phyloP scores from a whole-genome alignment of 768 basidiomycete genomes.

The Tulasnella sp. region DNA sequence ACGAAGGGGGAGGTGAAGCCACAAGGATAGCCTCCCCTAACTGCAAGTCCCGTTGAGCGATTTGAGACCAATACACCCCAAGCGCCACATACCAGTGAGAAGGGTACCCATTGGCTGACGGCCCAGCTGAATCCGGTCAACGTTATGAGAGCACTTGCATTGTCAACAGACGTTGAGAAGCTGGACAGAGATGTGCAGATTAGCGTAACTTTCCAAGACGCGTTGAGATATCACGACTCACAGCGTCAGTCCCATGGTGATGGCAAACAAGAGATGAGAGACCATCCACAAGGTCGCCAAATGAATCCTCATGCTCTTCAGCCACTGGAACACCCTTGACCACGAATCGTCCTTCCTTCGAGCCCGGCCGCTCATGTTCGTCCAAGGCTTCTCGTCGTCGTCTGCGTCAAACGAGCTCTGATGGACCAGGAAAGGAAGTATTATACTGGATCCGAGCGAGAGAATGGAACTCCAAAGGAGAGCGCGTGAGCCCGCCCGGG shows the following conservation, averaged over 20 bases:
- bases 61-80: not conserved
- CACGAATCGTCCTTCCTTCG: conserved; percentile 1
- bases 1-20: conserved; percentile 33
- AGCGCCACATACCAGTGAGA: conserved; percentile 55
- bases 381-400: not conserved
- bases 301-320: conserved; percentile 28
- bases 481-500: conserved; percentile 72
- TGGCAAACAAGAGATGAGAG: conserved; percentile 60
- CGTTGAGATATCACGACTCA: conserved; percentile 40
- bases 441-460: conserved; percentile 51
- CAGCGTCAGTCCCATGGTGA: conserved; percentile 75
- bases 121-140: conserved; percentile 89
- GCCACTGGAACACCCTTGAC: conserved; percentile 20
- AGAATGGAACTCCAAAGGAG: conserved; percentile 68
- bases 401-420: conserved; percentile 18
- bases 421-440: conserved; percentile 51
- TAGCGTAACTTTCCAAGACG: not conserved
- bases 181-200: conserved; percentile 38
- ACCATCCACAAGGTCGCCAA: conserved; percentile 67
- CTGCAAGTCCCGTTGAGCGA: conserved; percentile 24
- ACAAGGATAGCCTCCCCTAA: conserved; percentile 80
- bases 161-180: conserved; percentile 54
- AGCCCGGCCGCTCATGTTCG: not conserved
- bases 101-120: conserved; percentile 86
- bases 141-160: conserved; percentile 65